A percentile compares a stretch with the other conserved stretches of the same genome.
Evolutionary conservation across 306 rosid species (phyloP).

Genomic region (Parietaria judaica): DNA sequence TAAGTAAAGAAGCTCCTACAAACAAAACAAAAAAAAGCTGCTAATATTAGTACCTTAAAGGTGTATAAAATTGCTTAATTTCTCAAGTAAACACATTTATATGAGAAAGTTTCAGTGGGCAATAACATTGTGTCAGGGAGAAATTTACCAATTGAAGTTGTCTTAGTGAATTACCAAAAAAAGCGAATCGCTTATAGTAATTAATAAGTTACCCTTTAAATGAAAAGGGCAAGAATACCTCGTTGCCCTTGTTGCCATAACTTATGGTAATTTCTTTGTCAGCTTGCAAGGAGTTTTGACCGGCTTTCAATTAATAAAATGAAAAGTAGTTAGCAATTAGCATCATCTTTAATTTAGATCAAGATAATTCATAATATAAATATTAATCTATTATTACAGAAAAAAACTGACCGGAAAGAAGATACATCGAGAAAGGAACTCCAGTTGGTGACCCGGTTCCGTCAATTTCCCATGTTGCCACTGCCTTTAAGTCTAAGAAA

Average conservation of each 20-base stretch:
- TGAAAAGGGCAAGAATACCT: slow-evolving; percentile 41
- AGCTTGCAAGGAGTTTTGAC: slow-evolving; percentile 38
- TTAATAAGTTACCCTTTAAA: background rate
- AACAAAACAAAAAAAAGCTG: slow-evolving; percentile 21
- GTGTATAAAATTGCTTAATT: too few relatives aligned
- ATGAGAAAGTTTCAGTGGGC: too few relatives aligned
- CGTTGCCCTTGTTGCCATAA: slow-evolving; percentile 88
- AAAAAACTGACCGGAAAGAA: slow-evolving; percentile 50
- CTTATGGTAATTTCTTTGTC: slow-evolving; percentile 73
- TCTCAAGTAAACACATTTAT: too few relatives aligned
- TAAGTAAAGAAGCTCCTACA: slow-evolving; percentile 90
- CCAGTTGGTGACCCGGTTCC: slow-evolving; percentile 57
- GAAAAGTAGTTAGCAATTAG: background rate
- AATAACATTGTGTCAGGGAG: too few relatives aligned
- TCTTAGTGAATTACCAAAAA: too few relatives aligned
- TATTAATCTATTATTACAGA: background rate
- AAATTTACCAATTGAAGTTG: too few relatives aligned
- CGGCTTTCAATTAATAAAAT: slow-evolving; percentile 39
- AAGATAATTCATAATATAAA: background rate
- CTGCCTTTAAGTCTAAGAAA: slow-evolving; percentile 66
- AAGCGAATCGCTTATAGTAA: too few relatives aligned
- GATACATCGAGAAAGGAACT: slow-evolving; percentile 84
- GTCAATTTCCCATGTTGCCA: slow-evolving; percentile 95
- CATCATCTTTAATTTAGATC: background rate
- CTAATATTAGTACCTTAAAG: too few relatives aligned